Percentiles rank a stretch among this genome's conserved stretches.
phyloP scores from a whole-genome alignment of 2,329 filamentous ascomycete species.

The Falciphora oryzae region DNA sequence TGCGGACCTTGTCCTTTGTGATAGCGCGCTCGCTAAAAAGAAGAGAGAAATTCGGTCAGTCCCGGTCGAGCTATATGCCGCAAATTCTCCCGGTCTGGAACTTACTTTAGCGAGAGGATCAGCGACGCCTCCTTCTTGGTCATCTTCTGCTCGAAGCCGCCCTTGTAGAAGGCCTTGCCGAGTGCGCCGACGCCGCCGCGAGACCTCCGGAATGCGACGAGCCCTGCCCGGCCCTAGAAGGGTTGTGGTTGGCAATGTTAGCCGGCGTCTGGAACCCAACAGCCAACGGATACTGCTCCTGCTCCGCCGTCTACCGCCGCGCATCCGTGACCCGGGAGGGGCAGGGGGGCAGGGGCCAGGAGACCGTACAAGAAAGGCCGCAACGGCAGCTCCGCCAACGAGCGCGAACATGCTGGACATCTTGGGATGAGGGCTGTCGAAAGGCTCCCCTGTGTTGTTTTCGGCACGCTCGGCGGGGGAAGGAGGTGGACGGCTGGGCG shows the following conservation, averaged over 20 bases:
- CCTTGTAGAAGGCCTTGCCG: conserved; percentile 94
- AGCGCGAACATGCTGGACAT: conserved; percentile 36
- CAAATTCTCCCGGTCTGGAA: conserved; percentile 1
- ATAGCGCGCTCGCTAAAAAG: conserved; percentile 69
- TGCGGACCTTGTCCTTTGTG: conserved; percentile 90
- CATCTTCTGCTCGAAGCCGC: conserved; percentile 96
- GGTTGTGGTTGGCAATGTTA: background rate
- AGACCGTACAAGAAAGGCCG: conserved; percentile 54
- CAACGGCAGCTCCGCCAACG: conserved; percentile 55
- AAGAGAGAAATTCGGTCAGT: background rate
- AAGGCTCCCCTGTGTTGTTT: background rate
- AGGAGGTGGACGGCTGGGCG: background rate
- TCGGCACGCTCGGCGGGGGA: background rate
- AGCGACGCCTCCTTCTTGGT: conserved; percentile 83
- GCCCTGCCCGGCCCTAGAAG: conserved; percentile 79
- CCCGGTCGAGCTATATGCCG: background rate
- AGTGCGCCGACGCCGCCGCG: conserved; percentile 71
- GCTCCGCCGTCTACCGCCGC: too few relatives aligned
- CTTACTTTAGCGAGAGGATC: conserved; percentile 84
- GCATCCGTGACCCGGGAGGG: too few relatives aligned
- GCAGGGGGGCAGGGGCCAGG: background rate
- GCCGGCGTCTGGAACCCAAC: background rate
- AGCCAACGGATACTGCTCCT: background rate
- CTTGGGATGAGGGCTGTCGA: background rate
- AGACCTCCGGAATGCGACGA: conserved; percentile 81